Conservation (phyloP, 768 basidiomycete species). For the Mycena capillaripes region DNA sequence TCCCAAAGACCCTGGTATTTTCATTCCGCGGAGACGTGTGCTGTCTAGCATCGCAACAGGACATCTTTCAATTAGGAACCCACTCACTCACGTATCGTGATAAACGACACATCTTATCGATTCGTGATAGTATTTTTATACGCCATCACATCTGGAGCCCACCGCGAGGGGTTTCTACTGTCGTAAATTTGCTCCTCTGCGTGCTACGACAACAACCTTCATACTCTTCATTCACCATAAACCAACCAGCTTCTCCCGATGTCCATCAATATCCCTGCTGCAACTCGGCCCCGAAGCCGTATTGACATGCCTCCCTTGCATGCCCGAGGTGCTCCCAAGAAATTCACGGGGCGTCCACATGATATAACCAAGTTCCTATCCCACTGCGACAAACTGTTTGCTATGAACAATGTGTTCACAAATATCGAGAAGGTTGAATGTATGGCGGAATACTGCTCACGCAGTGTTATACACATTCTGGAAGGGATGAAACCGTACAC, state of each 20-base stretch:
- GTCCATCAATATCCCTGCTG: neutral
- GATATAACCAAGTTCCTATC: conserved; percentile 3
- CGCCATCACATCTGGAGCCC: neutral
- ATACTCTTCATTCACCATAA: neutral
- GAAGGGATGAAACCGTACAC: conserved; percentile 6
- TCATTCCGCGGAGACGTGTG: too few relatives aligned
- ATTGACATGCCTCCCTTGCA: conserved; percentile 7
- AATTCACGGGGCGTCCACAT: neutral
- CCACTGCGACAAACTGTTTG: conserved; percentile 5
- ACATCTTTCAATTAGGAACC: too few relatives aligned
- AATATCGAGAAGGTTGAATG: conserved; percentile 5
- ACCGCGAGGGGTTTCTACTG: neutral
- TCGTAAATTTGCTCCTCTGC: neutral
- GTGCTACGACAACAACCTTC: neutral
- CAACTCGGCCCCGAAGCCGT: conserved; percentile 7
- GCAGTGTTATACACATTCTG: neutral
- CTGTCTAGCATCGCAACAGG: too few relatives aligned
- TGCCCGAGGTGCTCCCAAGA: conserved; percentile 1
- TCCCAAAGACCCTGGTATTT: too few relatives aligned
- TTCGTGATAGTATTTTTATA: neutral
- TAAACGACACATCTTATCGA: too few relatives aligned
- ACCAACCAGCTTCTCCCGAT: neutral
- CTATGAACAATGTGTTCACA: neutral
- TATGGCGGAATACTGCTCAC: conserved; percentile 12
- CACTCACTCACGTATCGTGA: too few relatives aligned